These are phyloP conservation scores for Coprinopsis sp. DNA, from an alignment of 768 basidiomycete species.

Conservation along the genomic window DNA sequence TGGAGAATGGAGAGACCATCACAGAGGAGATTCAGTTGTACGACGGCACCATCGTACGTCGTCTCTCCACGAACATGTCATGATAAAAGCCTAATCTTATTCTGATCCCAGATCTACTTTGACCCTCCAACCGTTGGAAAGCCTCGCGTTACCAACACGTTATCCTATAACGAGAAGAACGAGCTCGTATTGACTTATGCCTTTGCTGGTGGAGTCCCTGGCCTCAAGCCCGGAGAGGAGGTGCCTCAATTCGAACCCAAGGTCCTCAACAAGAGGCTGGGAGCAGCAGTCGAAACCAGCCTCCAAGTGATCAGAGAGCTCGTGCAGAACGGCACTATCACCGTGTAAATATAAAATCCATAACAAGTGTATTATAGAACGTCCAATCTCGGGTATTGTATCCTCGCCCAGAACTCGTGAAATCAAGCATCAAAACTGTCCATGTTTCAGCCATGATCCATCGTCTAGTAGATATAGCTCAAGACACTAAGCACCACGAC, in stretches of 20 bases:
- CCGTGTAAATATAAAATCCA: no score
- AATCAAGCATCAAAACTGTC: no score
- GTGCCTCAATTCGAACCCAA: not conserved
- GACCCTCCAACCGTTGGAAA: slow-evolving; percentile 4
- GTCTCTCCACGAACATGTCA: not conserved
- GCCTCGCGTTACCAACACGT: slow-evolving; percentile 9
- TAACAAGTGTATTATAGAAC: no score
- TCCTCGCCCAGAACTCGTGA: no score
- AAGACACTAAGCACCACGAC: no score
- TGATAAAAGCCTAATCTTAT: not conserved
- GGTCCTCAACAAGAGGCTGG: slow-evolving; percentile 9
- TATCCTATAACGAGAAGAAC: slow-evolving; percentile 14
- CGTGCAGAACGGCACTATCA: slow-evolving; percentile 10
- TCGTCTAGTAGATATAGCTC: no score
- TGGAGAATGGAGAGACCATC: slow-evolving; percentile 5
- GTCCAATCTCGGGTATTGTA: no score
- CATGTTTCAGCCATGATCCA: no score
- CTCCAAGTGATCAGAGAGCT: slow-evolving; percentile 10
- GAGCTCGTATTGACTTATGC: slow-evolving; percentile 14
- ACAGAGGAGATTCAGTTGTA: slow-evolving; percentile 7
- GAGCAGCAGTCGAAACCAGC: slow-evolving; percentile 5
- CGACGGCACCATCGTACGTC: slow-evolving; percentile 7
- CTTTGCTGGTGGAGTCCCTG: slow-evolving; percentile 14
- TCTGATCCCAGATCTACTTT: slow-evolving; percentile 10
- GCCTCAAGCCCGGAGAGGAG: not conserved